phyloP scores from a whole-genome alignment of 495 filamentous ascomycete genomes.

The Immersiella caudata region DNA sequence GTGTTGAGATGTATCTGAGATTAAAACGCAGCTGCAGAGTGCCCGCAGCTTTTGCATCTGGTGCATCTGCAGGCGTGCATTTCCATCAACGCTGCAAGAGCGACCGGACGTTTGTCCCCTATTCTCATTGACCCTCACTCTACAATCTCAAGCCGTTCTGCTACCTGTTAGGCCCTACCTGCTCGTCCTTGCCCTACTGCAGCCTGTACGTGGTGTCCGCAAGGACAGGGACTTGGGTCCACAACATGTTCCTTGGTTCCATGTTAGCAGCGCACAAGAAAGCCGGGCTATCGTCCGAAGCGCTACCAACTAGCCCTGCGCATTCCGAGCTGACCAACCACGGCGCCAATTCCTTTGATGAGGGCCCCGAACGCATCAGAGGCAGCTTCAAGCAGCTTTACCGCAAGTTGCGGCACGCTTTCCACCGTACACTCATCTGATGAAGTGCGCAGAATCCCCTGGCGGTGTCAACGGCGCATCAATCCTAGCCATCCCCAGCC shows the following conservation, averaged over 20 bases:
- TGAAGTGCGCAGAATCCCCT: neutral
- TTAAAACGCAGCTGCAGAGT: conserved; percentile 9
- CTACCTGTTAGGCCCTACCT: neutral
- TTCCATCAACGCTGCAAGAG: neutral
- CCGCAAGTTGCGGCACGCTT: neutral
- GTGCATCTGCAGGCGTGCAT: neutral
- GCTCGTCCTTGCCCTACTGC: too few species aligned
- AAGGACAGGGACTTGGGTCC: too few species aligned
- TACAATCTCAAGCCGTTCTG: neutral
- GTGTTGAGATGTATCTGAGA: conserved; percentile 13
- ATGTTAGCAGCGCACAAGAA: neutral
- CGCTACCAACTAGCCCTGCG: neutral
- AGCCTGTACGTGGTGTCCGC: too few species aligned
- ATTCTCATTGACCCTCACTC: too few species aligned
- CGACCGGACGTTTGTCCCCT: too few species aligned
- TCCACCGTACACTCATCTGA: neutral
- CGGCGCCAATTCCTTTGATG: neutral
- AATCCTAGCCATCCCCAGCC: neutral
- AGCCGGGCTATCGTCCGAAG: neutral
- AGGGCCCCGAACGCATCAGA: neutral
- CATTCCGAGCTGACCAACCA: conserved; percentile 13
- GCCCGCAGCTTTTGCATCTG: conserved; percentile 5
- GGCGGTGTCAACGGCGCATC: neutral
- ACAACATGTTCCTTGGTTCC: neutral
- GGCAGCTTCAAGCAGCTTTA: neutral